Percentiles rank a stretch among this genome's conserved stretches.
phyloP scores from a whole-genome alignment of 2,329 filamentous ascomycete species.

The Polytolypa hystricis region DNA sequence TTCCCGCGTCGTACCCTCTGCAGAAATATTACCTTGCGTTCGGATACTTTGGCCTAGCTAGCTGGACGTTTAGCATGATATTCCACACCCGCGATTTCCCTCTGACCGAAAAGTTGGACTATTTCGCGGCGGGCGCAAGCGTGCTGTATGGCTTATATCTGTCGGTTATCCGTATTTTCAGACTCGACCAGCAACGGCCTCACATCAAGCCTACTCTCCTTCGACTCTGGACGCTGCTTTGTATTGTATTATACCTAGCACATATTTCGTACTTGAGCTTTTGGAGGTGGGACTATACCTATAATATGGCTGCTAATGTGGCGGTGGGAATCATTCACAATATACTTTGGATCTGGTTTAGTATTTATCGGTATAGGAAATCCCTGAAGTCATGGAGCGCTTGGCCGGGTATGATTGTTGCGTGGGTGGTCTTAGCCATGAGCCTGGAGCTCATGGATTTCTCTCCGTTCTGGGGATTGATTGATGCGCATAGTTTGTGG shows the following conservation, averaged over 20 bases:
- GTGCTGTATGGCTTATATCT: conserved; percentile 90
- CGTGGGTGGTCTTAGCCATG: conserved; percentile 88
- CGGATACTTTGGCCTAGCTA: conserved; percentile 67
- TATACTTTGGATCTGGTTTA: conserved; percentile 75
- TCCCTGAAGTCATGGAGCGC: conserved; percentile 67
- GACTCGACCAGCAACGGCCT: conserved; percentile 54
- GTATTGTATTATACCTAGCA: conserved; percentile 55
- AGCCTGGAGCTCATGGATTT: conserved; percentile 93
- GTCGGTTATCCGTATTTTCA: conserved; percentile 67
- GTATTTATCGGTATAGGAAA: conserved; percentile 59
- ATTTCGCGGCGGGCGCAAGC: conserved; percentile 82
- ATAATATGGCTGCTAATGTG: conserved; percentile 96
- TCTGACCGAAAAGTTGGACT: conserved; percentile 86
- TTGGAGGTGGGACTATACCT: conserved; percentile 87
- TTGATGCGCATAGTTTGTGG: conserved; percentile 95
- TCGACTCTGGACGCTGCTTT: conserved; percentile 64
- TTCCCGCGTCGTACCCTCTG: conserved; percentile 64
- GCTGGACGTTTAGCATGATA: conserved; percentile 80
- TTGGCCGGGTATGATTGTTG: conserved; percentile 83
- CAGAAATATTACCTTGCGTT: conserved; percentile 71
- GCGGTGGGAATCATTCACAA: conserved; percentile 70
- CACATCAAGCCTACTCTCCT: conserved; percentile 45
- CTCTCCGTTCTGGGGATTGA: conserved; percentile 64
- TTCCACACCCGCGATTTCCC: conserved; percentile 86
- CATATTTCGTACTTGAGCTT: conserved; percentile 79